phyloP scores from a whole-genome alignment of 2,329 filamentous ascomycete genomes.

The Fusarium dlaminii region DNA sequence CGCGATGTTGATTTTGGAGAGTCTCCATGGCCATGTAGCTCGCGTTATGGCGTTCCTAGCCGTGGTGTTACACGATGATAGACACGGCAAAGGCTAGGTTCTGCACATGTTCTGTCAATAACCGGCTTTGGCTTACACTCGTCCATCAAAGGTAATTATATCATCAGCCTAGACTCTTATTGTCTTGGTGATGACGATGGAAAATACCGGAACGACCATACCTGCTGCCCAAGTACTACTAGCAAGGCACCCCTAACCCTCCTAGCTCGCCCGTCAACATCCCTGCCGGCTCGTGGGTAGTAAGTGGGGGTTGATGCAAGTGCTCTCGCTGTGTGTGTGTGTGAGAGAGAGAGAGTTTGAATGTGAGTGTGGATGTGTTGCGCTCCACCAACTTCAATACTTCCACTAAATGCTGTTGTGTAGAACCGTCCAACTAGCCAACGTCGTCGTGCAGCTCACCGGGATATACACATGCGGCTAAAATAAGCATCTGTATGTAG shows the following conservation, averaged over 20 bases:
- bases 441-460: conserved; percentile 26
- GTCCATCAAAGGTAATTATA: not conserved
- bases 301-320: conserved; percentile 44
- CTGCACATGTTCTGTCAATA: not conserved
- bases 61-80: not conserved
- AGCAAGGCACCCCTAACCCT: conserved; percentile 3
- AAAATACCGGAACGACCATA: conserved; percentile 38
- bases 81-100: not conserved
- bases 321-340: conserved; percentile 12
- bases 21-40: not conserved
- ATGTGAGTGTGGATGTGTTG: conserved; percentile 19
- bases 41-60: not conserved
- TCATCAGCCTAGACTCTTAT: not conserved
- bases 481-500: conserved; percentile 41
- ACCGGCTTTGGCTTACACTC: not conserved
- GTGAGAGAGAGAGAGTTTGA: not conserved
- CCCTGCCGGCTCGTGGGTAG: conserved; percentile 39
- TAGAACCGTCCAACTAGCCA: conserved; percentile 38
- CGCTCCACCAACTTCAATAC: conserved; percentile 15
- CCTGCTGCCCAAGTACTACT: conserved; percentile 15
- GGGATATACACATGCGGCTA: conserved; percentile 37
- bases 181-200: conserved; percentile 20
- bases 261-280: conserved; percentile 22
- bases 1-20: not conserved
- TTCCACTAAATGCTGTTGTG: conserved; percentile 29